Evolutionary conservation across 192 early-diverging fungal species (phyloP), one percentile per base, ranked within the genome.

Genomic region (Helicostylum pulchrum): DNA sequence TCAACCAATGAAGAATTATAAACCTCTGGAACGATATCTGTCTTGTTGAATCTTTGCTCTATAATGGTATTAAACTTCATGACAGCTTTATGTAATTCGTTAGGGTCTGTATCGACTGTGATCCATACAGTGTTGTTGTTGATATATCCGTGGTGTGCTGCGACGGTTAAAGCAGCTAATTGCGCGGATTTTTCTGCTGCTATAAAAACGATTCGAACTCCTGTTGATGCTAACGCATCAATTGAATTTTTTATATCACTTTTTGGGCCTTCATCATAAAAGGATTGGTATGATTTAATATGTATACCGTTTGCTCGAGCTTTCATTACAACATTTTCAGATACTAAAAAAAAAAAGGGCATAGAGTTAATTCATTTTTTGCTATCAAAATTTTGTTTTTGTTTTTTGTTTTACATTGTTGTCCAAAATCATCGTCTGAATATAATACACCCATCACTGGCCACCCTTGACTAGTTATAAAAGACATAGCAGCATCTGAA

Each of bases 391-490:
- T n/a, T n/a, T n/a, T n/a, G n/a, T n/a, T n/a, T n/a, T n/a, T n/a
- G n/a, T n/a, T n/a, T n/a, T n/a, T n/a, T n/a, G n/a, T n/a, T 26
- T 65, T 68, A 81, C 80, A 71, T 59, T 77, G 67, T 21, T 76
- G 71, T 15, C 80, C 80, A 34, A 76, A 78, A 15, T 62, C 53
- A 32, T 78, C 73, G 21, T 73, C 68, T 10, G 77, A 70, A 46
- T 78, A 81, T 14, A 81, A 66, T 14, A 81, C 67, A 4, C 77
- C 77, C 11, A 81, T 62, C 0, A 52, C 64, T 17, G 66, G 64
- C 80, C 80, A 81, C 11, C 75, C 75, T 21, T 76, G 74, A 62
- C 57, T 77, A 1, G 56, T 53, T 2, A 81, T 68, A 68, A 81
- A 81, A 12, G 73, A 68, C 36, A 81, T 58, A 44, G 74, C 76